A percentile compares a stretch with the other conserved stretches of the same genome.
Evolutionary conservation across 768 basidiomycete genomes (phyloP).

Genomic region (Termitomyces eurrhizus): DNA sequence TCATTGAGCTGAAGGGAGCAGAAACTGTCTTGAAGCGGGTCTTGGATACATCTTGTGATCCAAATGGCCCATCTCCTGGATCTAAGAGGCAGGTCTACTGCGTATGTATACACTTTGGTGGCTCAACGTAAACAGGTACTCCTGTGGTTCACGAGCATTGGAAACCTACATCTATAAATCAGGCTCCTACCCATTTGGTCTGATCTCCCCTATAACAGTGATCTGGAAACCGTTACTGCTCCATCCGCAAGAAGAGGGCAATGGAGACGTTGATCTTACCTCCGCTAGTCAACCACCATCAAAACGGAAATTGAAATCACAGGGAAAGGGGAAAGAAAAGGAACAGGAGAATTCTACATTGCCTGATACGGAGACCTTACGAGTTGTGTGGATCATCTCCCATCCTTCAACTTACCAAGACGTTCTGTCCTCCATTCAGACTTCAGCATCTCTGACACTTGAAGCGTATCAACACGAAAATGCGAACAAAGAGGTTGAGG

Average conservation of each 20-base stretch:
- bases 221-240: slow-evolving; percentile 58
- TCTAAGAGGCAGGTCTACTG: slow-evolving; percentile 48
- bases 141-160: slow-evolving; percentile 59
- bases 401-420: slow-evolving; percentile 73
- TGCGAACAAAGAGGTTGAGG: slow-evolving; percentile 26
- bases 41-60: slow-evolving; percentile 59
- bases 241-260: neutral
- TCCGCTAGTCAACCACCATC: slow-evolving; percentile 5
- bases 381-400: slow-evolving; percentile 69
- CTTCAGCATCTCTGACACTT: slow-evolving; percentile 47
- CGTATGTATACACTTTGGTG: neutral
- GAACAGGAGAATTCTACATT: slow-evolving; percentile 24
- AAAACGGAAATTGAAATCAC: slow-evolving; percentile 21
- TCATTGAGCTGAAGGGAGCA: slow-evolving; percentile 70
- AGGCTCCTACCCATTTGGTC: slow-evolving; percentile 58
- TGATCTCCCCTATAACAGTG: slow-evolving; percentile 68
- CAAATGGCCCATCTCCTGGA: slow-evolving; percentile 55
- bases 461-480: slow-evolving; percentile 25
- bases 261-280: slow-evolving; percentile 1
- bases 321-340: slow-evolving; percentile 27
- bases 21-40: slow-evolving; percentile 48
- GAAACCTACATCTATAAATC: slow-evolving; percentile 67
- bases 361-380: slow-evolving; percentile 17
- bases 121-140: slow-evolving; percentile 40
- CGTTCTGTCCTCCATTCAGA: slow-evolving; percentile 48